A percentile compares a stretch with the other conserved stretches of the same genome.
phyloP scores from a whole-genome alignment of 441 rosid genomes.

The Eutrema salsugineum region DNA sequence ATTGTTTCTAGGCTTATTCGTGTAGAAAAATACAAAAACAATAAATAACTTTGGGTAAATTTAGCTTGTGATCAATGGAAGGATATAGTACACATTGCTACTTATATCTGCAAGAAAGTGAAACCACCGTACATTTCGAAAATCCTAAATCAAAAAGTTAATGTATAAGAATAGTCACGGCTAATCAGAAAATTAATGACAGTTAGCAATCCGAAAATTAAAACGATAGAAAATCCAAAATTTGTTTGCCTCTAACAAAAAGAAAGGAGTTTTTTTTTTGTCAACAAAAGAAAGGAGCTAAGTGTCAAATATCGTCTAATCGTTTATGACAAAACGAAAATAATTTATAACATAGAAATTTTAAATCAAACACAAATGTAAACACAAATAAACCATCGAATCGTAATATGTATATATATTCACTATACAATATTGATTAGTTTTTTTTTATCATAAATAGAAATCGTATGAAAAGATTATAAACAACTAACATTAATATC shows the following conservation, averaged over 20 bases:
- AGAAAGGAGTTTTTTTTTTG: too few species aligned
- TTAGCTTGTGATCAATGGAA: conserved; percentile 22
- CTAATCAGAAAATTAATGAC: not conserved
- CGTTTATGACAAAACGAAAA: not conserved
- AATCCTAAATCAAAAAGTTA: too few species aligned
- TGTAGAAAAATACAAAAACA: conserved; percentile 19
- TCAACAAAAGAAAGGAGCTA: too few species aligned
- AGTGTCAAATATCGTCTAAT: too few species aligned
- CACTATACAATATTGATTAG: not conserved
- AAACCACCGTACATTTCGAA: not conserved
- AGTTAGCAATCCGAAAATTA: not conserved
- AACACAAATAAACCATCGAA: not conserved
- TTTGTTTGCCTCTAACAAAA: too few species aligned
- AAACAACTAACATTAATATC: not conserved
- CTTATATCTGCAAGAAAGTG: not conserved
- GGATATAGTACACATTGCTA: conserved; percentile 16
- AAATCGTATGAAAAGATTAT: not conserved
- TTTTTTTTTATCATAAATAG: not conserved
- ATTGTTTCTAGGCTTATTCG: not conserved
- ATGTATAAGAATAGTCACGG: not conserved
- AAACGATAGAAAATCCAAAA: not conserved
- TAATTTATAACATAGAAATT: not conserved
- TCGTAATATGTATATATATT: too few species aligned
- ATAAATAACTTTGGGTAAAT: conserved; percentile 2
- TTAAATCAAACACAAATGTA: not conserved